phyloP scores from a whole-genome alignment of 73 alveolate species.

The Halteria grandinella region DNA sequence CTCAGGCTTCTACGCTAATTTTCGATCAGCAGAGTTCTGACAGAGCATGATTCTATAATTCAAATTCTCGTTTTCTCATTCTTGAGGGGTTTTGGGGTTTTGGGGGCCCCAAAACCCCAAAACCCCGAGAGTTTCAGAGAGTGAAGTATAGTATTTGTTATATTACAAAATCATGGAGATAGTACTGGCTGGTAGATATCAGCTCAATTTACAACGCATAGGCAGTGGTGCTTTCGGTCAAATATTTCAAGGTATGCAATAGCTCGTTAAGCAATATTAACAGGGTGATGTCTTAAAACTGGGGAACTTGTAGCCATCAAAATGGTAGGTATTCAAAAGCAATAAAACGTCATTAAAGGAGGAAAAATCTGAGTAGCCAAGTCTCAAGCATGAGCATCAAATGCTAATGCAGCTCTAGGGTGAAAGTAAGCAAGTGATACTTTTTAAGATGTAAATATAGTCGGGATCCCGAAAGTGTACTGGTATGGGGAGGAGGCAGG shows the following conservation, averaged over 20 bases:
- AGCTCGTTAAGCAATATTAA: not conserved
- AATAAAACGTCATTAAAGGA: not conserved
- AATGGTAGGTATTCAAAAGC: constrained; percentile 14
- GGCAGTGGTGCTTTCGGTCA: constrained; percentile 45
- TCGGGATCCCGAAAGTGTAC: constrained; percentile 42
- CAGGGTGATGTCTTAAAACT: not conserved
- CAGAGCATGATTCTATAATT: too few species aligned
- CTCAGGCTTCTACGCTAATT: too few species aligned
- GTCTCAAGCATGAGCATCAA: constrained; percentile 17
- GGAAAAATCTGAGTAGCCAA: not conserved
- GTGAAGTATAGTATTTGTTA: too few species aligned
- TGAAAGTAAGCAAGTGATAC: constrained; percentile 2
- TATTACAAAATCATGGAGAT: too few species aligned
- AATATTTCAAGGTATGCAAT: constrained; percentile 18
- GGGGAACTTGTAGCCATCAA: constrained; percentile 23
- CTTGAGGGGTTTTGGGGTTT: too few species aligned
- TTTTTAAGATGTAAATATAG: constrained; percentile 1
- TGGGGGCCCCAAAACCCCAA: too few species aligned
- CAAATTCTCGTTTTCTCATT: too few species aligned
- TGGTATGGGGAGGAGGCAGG: constrained; percentile 58
- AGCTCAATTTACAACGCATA: too few species aligned
- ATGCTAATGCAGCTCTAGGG: not conserved
- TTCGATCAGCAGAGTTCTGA: too few species aligned
- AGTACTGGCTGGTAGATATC: too few species aligned
- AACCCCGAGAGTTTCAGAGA: too few species aligned